phyloP scores from a whole-genome alignment of 2,329 filamentous ascomycete species.

The Neocatenulostroma microsporum region DNA sequence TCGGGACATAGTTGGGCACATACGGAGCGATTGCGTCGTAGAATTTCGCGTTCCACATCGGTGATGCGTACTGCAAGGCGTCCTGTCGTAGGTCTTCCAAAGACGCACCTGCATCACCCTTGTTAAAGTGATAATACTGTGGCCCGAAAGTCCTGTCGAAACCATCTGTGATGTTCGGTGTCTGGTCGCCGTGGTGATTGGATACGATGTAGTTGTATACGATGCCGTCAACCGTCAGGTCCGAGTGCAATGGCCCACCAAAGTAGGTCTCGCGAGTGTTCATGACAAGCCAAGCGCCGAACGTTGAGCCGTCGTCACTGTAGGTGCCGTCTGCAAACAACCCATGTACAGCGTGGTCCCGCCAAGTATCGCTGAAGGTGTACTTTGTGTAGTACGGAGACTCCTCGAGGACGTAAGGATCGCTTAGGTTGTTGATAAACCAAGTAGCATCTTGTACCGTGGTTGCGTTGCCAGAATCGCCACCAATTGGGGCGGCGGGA shows the following conservation, averaged over 20 bases:
- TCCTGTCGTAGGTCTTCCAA: slow-evolving; percentile 47
- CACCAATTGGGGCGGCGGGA: slow-evolving; percentile 19
- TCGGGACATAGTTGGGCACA: slow-evolving; percentile 53
- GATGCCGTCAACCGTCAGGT: slow-evolving; percentile 57
- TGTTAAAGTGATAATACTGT: slow-evolving; percentile 57
- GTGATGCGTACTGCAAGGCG: slow-evolving; percentile 45
- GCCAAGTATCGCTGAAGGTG: slow-evolving; percentile 53
- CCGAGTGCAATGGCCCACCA: slow-evolving; percentile 55
- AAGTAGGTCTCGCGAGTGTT: slow-evolving; percentile 58
- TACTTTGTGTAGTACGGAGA: slow-evolving; percentile 61
- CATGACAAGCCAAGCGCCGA: slow-evolving; percentile 57
- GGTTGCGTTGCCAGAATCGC: slow-evolving; percentile 5
- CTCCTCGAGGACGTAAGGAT: slow-evolving; percentile 48
- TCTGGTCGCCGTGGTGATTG: slow-evolving; percentile 57
- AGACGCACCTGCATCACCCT: slow-evolving; percentile 40
- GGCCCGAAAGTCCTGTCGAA: slow-evolving; percentile 61
- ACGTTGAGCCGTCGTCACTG: slow-evolving; percentile 46
- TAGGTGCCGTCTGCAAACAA: slow-evolving; percentile 46
- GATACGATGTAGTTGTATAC: slow-evolving; percentile 61
- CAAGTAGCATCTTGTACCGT: slow-evolving; percentile 58
- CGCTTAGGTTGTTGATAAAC: slow-evolving; percentile 48
- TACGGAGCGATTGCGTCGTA: slow-evolving; percentile 56
- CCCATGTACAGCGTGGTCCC: slow-evolving; percentile 52
- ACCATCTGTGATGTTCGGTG: slow-evolving; percentile 56
- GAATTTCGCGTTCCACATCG: slow-evolving; percentile 52